phyloP scores from a whole-genome alignment of 371 early-diverging fungal species.

The Apophysomyces trapeziformis region DNA sequence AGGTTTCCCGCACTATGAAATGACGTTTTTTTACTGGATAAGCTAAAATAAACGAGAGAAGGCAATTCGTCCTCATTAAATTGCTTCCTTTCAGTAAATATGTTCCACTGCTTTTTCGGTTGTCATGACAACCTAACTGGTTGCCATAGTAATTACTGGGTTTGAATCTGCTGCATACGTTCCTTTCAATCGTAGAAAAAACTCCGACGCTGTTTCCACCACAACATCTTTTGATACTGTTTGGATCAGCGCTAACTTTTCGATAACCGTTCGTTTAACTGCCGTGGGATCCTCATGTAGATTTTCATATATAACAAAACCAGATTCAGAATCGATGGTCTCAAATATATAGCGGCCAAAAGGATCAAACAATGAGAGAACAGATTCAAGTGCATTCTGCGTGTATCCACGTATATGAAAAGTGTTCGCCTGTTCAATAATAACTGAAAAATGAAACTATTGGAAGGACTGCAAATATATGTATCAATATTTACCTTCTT shows the following conservation, averaged over 20 bases:
- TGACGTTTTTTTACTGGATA: too few species aligned
- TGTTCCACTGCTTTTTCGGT: background rate
- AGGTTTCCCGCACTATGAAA: too few species aligned
- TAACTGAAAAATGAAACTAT: slow-evolving; percentile 5
- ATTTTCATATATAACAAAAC: slow-evolving; percentile 39
- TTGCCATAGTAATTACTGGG: background rate
- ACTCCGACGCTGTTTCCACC: slow-evolving; percentile 23
- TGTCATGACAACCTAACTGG: slow-evolving; percentile 3
- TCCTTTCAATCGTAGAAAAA: background rate
- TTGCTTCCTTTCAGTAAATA: background rate
- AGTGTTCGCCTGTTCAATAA: slow-evolving; percentile 18
- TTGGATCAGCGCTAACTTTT: background rate
- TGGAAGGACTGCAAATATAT: background rate
- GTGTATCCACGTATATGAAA: slow-evolving; percentile 18
- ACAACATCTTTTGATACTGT: slow-evolving; percentile 1
- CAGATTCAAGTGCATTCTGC: background rate
- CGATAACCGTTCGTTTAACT: slow-evolving; percentile 8
- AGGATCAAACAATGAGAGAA: slow-evolving; percentile 17
- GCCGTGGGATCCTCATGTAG: slow-evolving; percentile 12
- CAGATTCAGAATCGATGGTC: slow-evolving; percentile 20
- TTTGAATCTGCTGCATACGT: too few species aligned
- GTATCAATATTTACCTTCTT: slow-evolving; percentile 16
- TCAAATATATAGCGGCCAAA: slow-evolving; percentile 40
- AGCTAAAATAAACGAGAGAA: too few species aligned
- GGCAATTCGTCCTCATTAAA: too few species aligned